A percentile compares a stretch with the other conserved stretches of the same genome.
Evolutionary conservation across 2,329 filamentous ascomycete species (phyloP).

Genomic region (Metarhizium guizhouense): DNA sequence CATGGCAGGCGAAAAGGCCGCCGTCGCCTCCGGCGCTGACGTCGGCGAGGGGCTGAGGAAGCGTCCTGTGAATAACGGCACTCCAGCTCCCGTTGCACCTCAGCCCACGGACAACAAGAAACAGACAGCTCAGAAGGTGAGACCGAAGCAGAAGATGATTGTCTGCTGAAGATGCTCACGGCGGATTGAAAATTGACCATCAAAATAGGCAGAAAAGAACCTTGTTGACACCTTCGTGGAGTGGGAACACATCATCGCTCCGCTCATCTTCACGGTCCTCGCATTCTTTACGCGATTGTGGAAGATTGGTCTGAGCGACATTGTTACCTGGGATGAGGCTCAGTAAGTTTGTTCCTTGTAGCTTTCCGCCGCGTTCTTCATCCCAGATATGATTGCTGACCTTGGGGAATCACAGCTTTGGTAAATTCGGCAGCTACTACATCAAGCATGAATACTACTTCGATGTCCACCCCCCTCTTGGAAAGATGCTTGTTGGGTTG

Average conservation of each 20-base stretch:
- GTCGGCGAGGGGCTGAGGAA: conserved; percentile 46
- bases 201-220: conserved; percentile 32
- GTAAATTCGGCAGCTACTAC: conserved; percentile 98
- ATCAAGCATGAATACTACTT: conserved; percentile 99
- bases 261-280: conserved; percentile 51
- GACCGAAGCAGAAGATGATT: not conserved
- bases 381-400: not conserved
- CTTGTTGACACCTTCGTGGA: conserved; percentile 54
- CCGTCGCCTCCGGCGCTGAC: conserved; percentile 52
- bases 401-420: conserved; percentile 50
- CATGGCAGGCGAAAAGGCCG: conserved; percentile 48
- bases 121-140: conserved; percentile 41
- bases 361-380: not conserved
- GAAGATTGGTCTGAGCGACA: conserved; percentile 60
- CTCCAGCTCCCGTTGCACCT: conserved; percentile 24
- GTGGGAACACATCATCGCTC: conserved; percentile 54
- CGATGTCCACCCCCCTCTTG: conserved; percentile 79
- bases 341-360: conserved; percentile 36
- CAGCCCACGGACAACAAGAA: conserved; percentile 54
- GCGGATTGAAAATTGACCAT: conserved; percentile 8
- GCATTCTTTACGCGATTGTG: conserved; percentile 60
- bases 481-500: conserved; percentile 96
- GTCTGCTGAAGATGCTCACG: not conserved
- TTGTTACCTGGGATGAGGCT: conserved; percentile 60
- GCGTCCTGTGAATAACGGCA: conserved; percentile 34